Evolutionary conservation across 2,329 filamentous ascomycete genomes (phyloP), one percentile per base, ranked within the genome.

Genomic region (Tolypocladium inflatum): DNA sequence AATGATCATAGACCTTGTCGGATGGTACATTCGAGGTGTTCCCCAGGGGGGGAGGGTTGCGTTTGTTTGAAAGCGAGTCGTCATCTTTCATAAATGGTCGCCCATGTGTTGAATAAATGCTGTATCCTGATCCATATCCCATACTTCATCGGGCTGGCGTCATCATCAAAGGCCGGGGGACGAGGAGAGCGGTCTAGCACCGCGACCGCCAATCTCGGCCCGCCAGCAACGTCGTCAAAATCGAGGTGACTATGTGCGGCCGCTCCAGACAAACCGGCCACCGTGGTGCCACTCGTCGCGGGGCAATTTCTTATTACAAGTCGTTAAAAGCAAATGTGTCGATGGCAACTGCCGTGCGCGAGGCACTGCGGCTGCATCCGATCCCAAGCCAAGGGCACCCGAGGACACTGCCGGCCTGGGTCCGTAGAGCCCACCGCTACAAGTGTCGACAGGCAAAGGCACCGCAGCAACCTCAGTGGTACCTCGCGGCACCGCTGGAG

Each of bases 41-140:
- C 66, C 61, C 65, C 64, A n/a, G 65, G 62, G 15, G 39, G 58
- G 26, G 37, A 58, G 56, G 58, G 51, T 65, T 59, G 54, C 23
- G 63, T 64, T 62, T 64, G 62, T 59, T 63, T 61, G 55, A 61
- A 68, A 67, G 63, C 64, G 60, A 63, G 60, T 72, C 64, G 63
- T 70, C 65, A 67, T 69, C 65, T 66, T 67, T 67, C 68, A 63
- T 69, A 70, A 69, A 68, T 71, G 72, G 72, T 74, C 70, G 71
- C 72, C 74, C 72, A 74, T 74, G 64, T 70, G 64, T 67, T 65
- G 68, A 70, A 71, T 67, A 65, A 68, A 67, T 73, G 67, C 66
- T 72, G 68, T 74, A 73, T 74, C 70, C 71, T 71, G 68, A 67
- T 71, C 64, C 70, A 66, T 71, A 66, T 70, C 65, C 71, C 70